Evolutionary conservation across 805 yeast species (phyloP).

Genomic region (Pichia kluyveri): DNA sequence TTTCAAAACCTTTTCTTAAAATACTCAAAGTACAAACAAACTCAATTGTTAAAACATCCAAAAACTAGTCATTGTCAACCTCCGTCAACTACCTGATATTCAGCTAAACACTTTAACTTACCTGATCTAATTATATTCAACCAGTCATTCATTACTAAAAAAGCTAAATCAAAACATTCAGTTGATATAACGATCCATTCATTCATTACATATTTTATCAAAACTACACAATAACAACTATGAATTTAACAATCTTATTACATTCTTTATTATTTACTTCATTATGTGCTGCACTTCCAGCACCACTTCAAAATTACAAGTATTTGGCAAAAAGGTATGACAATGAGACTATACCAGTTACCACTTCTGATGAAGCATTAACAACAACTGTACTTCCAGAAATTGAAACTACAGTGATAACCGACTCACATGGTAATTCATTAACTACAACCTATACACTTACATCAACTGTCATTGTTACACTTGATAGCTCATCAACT

Average conservation of each 20-base stretch:
- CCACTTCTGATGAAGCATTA: background rate
- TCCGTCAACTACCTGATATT: too few species aligned
- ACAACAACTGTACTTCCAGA: background rate
- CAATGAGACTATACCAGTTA: background rate
- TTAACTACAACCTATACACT: slow-evolving; percentile 2
- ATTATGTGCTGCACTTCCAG: slow-evolving; percentile 3
- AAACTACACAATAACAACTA: background rate
- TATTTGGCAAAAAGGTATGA: background rate
- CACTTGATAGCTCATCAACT: slow-evolving; percentile 3
- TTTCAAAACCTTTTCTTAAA: too few species aligned
- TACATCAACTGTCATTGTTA: slow-evolving; percentile 4
- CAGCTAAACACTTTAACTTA: background rate
- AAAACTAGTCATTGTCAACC: too few species aligned
- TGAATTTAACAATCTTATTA: background rate
- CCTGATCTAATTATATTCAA: slow-evolving; percentile 1
- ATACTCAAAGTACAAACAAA: too few species aligned
- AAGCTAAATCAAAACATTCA: background rate
- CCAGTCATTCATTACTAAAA: slow-evolving; percentile 6
- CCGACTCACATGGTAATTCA: slow-evolving; percentile 1
- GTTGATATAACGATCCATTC: slow-evolving; percentile 1
- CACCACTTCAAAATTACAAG: background rate
- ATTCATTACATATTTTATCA: background rate
- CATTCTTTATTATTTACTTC: background rate
- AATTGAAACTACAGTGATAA: background rate
- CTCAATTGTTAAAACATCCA: too few species aligned